Percentiles rank a stretch among this genome's conserved stretches.
These are phyloP conservation scores for Diplodia seriata DNA, from an alignment of 2,329 filamentous ascomycete genomes.

Conservation along the genomic window DNA sequence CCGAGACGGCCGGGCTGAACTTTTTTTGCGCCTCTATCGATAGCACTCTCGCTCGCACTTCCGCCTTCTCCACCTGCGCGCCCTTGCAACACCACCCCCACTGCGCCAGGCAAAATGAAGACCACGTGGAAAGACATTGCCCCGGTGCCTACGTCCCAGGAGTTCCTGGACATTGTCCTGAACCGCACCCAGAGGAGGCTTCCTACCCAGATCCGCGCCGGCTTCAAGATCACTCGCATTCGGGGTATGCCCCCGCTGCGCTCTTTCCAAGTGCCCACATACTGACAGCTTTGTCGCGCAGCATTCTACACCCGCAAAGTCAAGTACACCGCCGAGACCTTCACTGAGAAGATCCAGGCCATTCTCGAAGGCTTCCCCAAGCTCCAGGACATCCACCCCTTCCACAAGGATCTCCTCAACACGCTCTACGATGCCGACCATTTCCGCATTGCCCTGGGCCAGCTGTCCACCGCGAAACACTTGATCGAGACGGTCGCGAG, in stretches of 20 bases:
- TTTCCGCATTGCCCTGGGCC: constrained; percentile 94
- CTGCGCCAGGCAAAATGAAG: constrained; percentile 37
- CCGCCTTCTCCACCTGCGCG: constrained; percentile 5
- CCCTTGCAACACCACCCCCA: constrained; percentile 2
- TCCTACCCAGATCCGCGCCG: constrained; percentile 92
- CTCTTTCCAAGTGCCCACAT: constrained; percentile 43
- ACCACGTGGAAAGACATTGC: constrained; percentile 68
- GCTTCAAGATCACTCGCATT: constrained; percentile 96
- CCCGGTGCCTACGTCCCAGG: constrained; percentile 87
- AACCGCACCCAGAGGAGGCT: constrained; percentile 84
- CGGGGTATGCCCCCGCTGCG: constrained; percentile 49
- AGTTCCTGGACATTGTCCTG: constrained; percentile 97
- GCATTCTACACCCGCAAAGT: constrained; percentile 97
- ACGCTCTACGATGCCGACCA: constrained; percentile 94
- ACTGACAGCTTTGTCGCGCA: constrained; percentile 40
- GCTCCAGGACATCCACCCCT: constrained; percentile 92
- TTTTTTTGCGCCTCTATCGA: constrained; percentile 34
- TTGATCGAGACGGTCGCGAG: constrained; percentile 94
- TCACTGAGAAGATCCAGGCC: constrained; percentile 87
- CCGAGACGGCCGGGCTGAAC: constrained; percentile 21
- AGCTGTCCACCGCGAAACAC: constrained; percentile 94
- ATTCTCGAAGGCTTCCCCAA: constrained; percentile 94
- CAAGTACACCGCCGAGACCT: constrained; percentile 97
- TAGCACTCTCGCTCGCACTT: constrained; percentile 12
- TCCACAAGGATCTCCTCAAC: constrained; percentile 91